Percentiles rank a stretch among this genome's conserved stretches.
Evolutionary conservation across 2,329 filamentous ascomycete species (phyloP).

Genomic region (Fusarium sp.): DNA sequence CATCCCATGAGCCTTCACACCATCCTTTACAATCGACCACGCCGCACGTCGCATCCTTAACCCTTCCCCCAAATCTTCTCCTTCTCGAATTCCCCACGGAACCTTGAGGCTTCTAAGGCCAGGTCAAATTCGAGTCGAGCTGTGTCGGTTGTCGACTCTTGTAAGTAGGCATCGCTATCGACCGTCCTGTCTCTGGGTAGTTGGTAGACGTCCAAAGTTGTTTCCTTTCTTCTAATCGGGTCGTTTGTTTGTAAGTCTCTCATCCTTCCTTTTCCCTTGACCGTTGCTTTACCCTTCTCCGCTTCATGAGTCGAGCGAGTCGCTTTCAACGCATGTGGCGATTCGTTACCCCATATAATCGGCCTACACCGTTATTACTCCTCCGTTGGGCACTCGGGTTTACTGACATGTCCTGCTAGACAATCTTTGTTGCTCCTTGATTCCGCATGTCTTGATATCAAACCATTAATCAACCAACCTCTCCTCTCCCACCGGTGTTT

Average conservation of each 20-base stretch:
- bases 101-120: constrained; percentile 19
- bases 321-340: constrained; percentile 38
- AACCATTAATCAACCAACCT: constrained; percentile 30
- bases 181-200: constrained; percentile 6
- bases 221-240: constrained; percentile 19
- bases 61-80: constrained; percentile 34
- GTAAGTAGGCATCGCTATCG: constrained; percentile 23
- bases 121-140: constrained; percentile 15
- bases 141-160: constrained; percentile 2
- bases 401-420: constrained; percentile 33
- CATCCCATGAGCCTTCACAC: constrained; percentile 28
- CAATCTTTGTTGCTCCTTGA: constrained; percentile 31
- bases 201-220: constrained; percentile 9
- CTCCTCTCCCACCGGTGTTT: constrained; percentile 30
- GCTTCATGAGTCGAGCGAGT: constrained; percentile 24
- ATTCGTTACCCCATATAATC: constrained; percentile 43
- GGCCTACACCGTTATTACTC: constrained; percentile 23
- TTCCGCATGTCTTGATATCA: constrained; percentile 44
- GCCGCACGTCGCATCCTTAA: constrained; percentile 32
- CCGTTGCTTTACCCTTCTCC: constrained; percentile 1
- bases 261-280: neutral
- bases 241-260: constrained; percentile 36
- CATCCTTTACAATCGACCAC: constrained; percentile 28
- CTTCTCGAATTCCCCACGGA: constrained; percentile 28
- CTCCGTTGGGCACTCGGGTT: constrained; percentile 13